These are phyloP conservation scores for Plasmodium chabaudi DNA, from an alignment of 169 alveolate species.

Conservation along the genomic window DNA sequence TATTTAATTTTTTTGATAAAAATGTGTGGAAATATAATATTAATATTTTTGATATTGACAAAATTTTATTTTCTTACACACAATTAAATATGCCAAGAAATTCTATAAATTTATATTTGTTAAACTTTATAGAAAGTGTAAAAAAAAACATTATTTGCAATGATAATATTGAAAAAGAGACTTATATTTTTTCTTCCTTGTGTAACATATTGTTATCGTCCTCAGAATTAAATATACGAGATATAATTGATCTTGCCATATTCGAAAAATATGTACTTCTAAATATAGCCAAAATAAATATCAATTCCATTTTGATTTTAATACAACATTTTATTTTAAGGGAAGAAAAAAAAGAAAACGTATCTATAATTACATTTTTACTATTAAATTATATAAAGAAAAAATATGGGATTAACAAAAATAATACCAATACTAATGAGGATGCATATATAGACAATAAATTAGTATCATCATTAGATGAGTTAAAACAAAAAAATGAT, in stretches of 20 bases:
- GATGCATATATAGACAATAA: no score
- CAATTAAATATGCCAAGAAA: constrained; percentile 15
- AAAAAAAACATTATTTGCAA: constrained; percentile 22
- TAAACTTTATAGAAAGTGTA: constrained; percentile 36
- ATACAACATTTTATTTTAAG: constrained; percentile 48
- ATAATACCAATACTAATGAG: background rate
- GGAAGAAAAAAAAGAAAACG: constrained; percentile 8
- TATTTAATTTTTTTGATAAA: constrained; percentile 20
- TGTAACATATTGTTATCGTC: constrained; percentile 32
- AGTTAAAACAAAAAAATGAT: constrained; percentile 16
- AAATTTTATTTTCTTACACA: constrained; percentile 41
- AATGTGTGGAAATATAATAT: constrained; percentile 24
- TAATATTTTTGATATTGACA: constrained; percentile 52
- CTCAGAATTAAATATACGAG: constrained; percentile 29
- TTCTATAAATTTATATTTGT: constrained; percentile 5
- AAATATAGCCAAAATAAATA: constrained; percentile 18
- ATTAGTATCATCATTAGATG: background rate
- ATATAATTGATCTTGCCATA: constrained; percentile 14
- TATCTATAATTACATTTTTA: constrained; percentile 14
- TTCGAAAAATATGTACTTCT: constrained; percentile 43
- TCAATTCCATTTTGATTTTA: constrained; percentile 32
- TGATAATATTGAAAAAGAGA: constrained; percentile 17
- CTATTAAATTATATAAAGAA: constrained; percentile 28
- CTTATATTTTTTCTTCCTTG: constrained; percentile 24
- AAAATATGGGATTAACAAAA: constrained; percentile 7